Evolutionary conservation across 768 basidiomycete genomes (phyloP), one percentile per base, ranked within the genome.

Genomic region (Tulasnella sp.): DNA sequence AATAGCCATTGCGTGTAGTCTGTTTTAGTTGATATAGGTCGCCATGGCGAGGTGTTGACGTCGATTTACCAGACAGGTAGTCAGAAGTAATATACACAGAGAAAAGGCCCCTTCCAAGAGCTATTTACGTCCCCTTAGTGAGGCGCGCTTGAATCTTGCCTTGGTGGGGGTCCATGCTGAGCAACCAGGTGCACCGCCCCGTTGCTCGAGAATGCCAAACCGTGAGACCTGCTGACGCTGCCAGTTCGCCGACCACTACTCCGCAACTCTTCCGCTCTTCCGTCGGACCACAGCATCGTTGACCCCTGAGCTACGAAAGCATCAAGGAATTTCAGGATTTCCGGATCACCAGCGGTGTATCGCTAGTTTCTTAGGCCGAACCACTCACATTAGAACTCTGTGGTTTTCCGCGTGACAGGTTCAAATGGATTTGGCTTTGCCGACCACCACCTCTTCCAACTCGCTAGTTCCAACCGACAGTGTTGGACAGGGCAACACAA

Each of bases 231-330:
- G 64, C 31, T 69, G 64, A 37, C 64, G 64, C 64, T 16, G 31
- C 64, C 64, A 28, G 16, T 31, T 34, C 34, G 24, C 64, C 64
- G 64, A 69, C 64, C 28, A 69, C 77, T 64, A 64, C 77, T 78
- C 77, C 77, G 77, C 64, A 54, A 78, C 77, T 58, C 54, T 64
- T 78, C 77, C 77, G 77, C 60, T 58, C 50, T 34, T 78, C 77
- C 77, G 77, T 78, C 77, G 77, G 77, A 78, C 48, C 77, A 58
- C 74, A 54, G 54, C 64, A 69, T 28, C 64, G 8, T 69, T 31
- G 34, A 37, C 64, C 34, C 34, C 64, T 69, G 64, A 37, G 34
- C 64, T 31, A 18, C 34, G 18, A 14, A 37, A 69, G 4, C 64
- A 18, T 37, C 34, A 31, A 54, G 31, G 18, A 37, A 69, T 69